Conservation (phyloP, 1,139 yeast species). For the Nakaseomyces glabratus region DNA sequence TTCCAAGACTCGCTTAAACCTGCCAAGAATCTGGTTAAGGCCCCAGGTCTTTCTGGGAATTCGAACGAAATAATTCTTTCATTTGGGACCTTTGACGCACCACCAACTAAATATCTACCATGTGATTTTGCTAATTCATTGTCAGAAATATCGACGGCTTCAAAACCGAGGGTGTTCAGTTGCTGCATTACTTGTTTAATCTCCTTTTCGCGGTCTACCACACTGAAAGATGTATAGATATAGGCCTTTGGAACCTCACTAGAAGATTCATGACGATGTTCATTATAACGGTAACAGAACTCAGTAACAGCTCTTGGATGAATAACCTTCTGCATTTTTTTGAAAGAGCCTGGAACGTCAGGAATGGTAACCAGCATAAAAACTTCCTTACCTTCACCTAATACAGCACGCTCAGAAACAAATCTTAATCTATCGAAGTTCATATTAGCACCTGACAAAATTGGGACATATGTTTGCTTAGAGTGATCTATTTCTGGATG, state of each 20-base stretch:
- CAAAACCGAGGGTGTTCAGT: slow-evolving; percentile 44
- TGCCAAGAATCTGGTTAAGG: slow-evolving; percentile 68
- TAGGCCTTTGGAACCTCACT: slow-evolving; percentile 47
- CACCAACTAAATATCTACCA: slow-evolving; percentile 93
- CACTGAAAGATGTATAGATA: slow-evolving; percentile 81
- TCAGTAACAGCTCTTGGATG: slow-evolving; percentile 89
- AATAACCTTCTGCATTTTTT: slow-evolving; percentile 60
- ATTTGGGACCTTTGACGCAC: slow-evolving; percentile 55
- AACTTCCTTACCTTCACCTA: slow-evolving; percentile 96
- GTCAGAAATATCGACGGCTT: slow-evolving; percentile 75
- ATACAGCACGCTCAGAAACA: slow-evolving; percentile 95
- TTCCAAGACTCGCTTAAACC: slow-evolving; percentile 77
- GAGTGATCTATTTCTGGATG: slow-evolving; percentile 66
- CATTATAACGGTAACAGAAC: slow-evolving; percentile 72
- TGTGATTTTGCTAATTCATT: slow-evolving; percentile 94
- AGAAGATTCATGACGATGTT: slow-evolving; percentile 34
- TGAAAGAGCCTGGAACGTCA: slow-evolving; percentile 84
- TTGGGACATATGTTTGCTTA: slow-evolving; percentile 68
- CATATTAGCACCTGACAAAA: slow-evolving; percentile 95
- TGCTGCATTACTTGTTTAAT: slow-evolving; percentile 38
- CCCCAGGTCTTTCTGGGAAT: slow-evolving; percentile 97
- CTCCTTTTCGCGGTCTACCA: slow-evolving; percentile 58
- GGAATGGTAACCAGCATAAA: slow-evolving; percentile 86
- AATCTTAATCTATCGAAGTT: slow-evolving; percentile 92
- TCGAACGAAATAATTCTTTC: slow-evolving; percentile 80